phyloP scores from a whole-genome alignment of 129 eudicot species.

The Saposhnikovia divaricata region DNA sequence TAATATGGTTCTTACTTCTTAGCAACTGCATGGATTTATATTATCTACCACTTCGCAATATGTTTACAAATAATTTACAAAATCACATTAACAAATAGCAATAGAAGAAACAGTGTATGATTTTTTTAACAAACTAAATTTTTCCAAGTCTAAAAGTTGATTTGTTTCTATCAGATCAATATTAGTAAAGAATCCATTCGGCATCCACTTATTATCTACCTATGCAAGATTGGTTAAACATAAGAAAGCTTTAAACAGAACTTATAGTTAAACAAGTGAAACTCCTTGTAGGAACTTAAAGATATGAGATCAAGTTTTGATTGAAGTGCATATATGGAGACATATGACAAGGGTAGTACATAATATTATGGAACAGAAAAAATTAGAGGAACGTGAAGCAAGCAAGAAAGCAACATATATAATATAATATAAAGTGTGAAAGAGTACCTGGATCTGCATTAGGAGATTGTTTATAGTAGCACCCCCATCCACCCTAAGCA shows the following conservation, averaged over 20 bases:
- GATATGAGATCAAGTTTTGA: background rate
- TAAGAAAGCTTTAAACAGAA: too few species aligned
- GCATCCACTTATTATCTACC: background rate
- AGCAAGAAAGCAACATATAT: background rate
- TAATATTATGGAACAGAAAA: background rate
- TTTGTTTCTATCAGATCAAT: too few species aligned
- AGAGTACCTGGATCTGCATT: conserved; percentile 88
- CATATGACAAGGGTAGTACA: background rate
- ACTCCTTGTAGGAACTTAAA: background rate
- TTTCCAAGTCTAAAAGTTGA: background rate
- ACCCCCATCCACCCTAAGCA: conserved; percentile 97
- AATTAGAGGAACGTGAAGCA: background rate
- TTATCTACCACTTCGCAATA: background rate
- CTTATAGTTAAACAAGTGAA: background rate
- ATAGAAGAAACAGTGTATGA: background rate
- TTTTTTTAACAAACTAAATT: background rate
- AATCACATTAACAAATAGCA: background rate
- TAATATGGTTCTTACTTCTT: too few species aligned
- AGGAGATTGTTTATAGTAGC: conserved; percentile 74
- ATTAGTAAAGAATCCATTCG: background rate
- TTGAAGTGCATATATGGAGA: background rate
- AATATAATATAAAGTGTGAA: background rate
- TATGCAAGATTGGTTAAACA: too few species aligned
- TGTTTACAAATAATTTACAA: too few species aligned
- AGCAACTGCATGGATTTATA: too few species aligned